These are phyloP conservation scores for Aechmea fasciata DNA, from an alignment of 176 grass and related monocot species.

Conservation along the genomic window DNA sequence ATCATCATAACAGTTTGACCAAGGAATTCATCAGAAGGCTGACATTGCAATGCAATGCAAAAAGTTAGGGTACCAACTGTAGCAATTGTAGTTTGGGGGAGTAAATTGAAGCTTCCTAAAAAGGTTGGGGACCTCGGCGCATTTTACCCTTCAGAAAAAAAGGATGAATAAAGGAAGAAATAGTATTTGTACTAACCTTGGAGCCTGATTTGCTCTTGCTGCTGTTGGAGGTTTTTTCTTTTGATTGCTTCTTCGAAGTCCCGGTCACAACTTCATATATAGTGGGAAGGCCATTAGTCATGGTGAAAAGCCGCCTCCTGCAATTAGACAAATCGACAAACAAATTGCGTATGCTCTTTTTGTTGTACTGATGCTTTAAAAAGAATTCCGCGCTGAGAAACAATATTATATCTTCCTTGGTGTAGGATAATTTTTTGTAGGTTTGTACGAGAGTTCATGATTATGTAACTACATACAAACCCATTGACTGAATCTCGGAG, in stretches of 20 bases:
- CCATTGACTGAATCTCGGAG: no score
- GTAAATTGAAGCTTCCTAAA: not conserved
- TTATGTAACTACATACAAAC: no score
- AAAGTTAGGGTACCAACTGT: not conserved
- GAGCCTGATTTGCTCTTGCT: constrained; percentile 49
- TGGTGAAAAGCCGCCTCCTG: constrained; percentile 64
- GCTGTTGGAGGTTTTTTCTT: constrained; percentile 36
- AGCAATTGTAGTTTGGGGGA: not conserved
- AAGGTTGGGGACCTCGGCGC: not conserved
- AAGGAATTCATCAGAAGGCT: no score
- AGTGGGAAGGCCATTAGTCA: constrained; percentile 76
- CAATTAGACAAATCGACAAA: constrained; percentile 28
- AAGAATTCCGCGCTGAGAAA: no score
- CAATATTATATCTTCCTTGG: no score
- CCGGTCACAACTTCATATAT: constrained; percentile 80
- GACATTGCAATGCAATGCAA: no score
- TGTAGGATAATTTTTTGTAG: no score
- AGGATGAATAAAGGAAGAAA: not conserved
- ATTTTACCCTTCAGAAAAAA: not conserved
- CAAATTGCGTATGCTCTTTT: no score
- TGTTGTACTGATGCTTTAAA: no score
- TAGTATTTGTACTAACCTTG: constrained; percentile 30
- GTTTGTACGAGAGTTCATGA: no score
- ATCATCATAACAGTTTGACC: no score
- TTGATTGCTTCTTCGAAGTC: constrained; percentile 47